Base-by-base conservation (phyloP, 768 basidiomycete genomes). In the Lactarius vividus region DNA sequence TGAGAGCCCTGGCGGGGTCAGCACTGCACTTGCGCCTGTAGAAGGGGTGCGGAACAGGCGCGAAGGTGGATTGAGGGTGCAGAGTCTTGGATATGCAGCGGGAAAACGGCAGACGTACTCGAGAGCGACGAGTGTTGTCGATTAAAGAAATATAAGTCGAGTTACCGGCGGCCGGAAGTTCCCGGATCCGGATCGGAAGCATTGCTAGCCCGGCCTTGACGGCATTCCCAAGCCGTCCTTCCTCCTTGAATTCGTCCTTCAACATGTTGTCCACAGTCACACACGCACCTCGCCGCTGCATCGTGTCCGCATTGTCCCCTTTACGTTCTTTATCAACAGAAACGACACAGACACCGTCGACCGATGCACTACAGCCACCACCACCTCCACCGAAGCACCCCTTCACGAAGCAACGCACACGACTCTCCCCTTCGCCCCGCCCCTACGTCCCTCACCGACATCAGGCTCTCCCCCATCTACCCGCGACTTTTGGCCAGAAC, bases 401-500 rank as follows among this genome's bases (percentile, higher is more conserved):
- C 10, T 37, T 68, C 49, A 72, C 77, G 52, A 69, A 77, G 37
- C 73, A 75, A 37, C 69, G 71, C 23, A 73, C 79, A 40, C 79
- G 77, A 31, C 74, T 83, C 46, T 73, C 79, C 63, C 82, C 81
- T 4, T 76, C 79, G 3, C 82, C 83, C 1, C 79, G 83, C 2
- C 77, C 79, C 2, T 70, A 69, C 4, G 58, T 65, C 28, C 61
- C 67, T 15, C 72, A 67, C 35, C 70, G 73, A 40, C 74, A 71
- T 16, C 77, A 74, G 46, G 73, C 70, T 10, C 77, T 88, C 0
- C 83, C 86, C 1, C 75, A 77, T 33, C 83, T 93, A 11, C 91
- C 91, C 0, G 78, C 89, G 1, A 81, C 81, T 0, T 93, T 94
- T 76, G 92, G 92, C 26, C 81, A 84, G 37, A 94, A 94, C 74